Conservation (phyloP, 164 flowering plant species). For the Paratinospora sagittata region DNA sequence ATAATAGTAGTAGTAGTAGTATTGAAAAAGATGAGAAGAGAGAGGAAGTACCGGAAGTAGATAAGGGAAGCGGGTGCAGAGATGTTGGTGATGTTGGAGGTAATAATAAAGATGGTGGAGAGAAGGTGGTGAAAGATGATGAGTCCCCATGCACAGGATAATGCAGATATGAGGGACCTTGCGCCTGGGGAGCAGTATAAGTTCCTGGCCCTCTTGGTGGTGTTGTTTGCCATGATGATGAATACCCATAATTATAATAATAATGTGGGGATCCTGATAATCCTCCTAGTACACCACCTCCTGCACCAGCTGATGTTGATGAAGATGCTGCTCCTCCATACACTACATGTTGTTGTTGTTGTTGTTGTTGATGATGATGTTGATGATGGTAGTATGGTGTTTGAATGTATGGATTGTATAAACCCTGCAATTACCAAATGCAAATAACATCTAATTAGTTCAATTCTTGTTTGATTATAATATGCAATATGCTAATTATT, state of each 20-base stretch:
- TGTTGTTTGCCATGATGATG: conserved; percentile 41
- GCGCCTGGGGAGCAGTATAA: conserved; percentile 40
- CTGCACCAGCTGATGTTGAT: conserved; percentile 35
- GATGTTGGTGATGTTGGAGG: conserved; percentile 17
- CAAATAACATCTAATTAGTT: background rate
- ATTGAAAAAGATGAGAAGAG: too few relatives aligned
- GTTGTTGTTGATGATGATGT: conserved; percentile 19
- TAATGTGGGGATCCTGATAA: conserved; percentile 53
- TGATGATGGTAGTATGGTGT: conserved; percentile 36
- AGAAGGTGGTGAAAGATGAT: conserved; percentile 20
- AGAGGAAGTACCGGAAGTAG: conserved; percentile 20
- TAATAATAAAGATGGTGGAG: too few relatives aligned
- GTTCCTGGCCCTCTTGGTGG: conserved; percentile 46
- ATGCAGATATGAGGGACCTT: conserved; percentile 51
- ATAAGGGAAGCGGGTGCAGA: conserved; percentile 19
- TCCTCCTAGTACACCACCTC: too few relatives aligned
- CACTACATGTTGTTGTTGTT: conserved; percentile 25
- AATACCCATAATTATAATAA: conserved; percentile 68
- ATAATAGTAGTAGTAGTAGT: background rate
- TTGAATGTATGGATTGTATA: conserved; percentile 31
- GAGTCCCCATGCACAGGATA: conserved; percentile 46
- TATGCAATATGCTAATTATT: too few relatives aligned
- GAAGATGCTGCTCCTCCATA: conserved; percentile 14
- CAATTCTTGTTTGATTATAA: background rate
- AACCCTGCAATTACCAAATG: background rate